Evolutionary conservation across 176 grass and related monocot species (phyloP).

Genomic region (Oropetium thomaeum): DNA sequence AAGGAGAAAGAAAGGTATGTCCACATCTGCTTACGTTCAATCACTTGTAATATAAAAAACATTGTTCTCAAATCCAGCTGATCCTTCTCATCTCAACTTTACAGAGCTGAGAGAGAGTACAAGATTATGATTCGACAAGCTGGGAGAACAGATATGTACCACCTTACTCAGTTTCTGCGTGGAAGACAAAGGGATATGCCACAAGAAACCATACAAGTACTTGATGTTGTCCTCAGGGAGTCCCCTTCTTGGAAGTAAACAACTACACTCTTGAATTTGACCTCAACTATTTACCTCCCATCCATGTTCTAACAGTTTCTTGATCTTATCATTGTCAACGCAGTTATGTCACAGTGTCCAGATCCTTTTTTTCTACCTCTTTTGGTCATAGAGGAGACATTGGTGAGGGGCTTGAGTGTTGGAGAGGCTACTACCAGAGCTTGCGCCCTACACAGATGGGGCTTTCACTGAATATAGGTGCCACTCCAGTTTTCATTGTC

Average conservation of each 20-base stretch:
- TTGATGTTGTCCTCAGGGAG: slow-evolving; percentile 90
- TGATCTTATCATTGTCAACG: slow-evolving; percentile 1
- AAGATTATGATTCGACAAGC: slow-evolving; percentile 71
- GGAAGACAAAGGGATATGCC: slow-evolving; percentile 73
- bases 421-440: slow-evolving; percentile 96
- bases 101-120: slow-evolving; percentile 59
- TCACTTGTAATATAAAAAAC: neutral
- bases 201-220: slow-evolving; percentile 78
- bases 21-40: neutral
- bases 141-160: slow-evolving; percentile 54
- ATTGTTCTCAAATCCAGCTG: neutral
- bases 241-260: slow-evolving; percentile 57
- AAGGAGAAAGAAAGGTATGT: slow-evolving; percentile 46
- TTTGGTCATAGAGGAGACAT: slow-evolving; percentile 59
- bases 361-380: slow-evolving; percentile 75
- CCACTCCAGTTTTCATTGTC: neutral
- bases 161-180: slow-evolving; percentile 56
- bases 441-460: slow-evolving; percentile 86
- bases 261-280: neutral
- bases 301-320: neutral
- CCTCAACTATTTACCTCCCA: neutral
- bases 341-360: slow-evolving; percentile 67
- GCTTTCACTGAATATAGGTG: slow-evolving; percentile 77
- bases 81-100: neutral
- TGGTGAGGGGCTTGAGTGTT: slow-evolving; percentile 78